Evolutionary conservation across 108 stramenopile genomes (phyloP).

Genomic region (Nitzschia sp.): DNA sequence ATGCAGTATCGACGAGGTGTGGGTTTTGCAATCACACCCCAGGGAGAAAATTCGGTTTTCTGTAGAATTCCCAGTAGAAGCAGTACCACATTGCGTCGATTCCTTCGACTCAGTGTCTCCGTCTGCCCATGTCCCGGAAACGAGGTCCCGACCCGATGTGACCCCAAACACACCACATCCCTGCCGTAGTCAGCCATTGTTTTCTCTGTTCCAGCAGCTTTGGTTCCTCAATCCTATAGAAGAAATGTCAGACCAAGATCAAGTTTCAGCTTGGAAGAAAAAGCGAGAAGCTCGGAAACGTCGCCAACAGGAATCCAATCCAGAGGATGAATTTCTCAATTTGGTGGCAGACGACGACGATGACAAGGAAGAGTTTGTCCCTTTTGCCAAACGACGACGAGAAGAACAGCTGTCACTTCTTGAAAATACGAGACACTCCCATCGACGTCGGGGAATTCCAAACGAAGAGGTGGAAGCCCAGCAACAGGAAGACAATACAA

Average conservation of each 20-base stretch:
- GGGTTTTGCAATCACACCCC: no score
- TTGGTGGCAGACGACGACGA: neutral
- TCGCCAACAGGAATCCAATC: slow-evolving; percentile 13
- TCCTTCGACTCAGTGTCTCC: no score
- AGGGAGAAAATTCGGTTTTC: no score
- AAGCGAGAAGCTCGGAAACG: slow-evolving; percentile 32
- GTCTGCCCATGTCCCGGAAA: no score
- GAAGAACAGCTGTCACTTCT: slow-evolving; percentile 17
- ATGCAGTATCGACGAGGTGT: no score
- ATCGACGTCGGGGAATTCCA: slow-evolving; percentile 22
- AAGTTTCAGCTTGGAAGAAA: slow-evolving; percentile 31
- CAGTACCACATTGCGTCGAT: no score
- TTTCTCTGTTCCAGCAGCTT: no score
- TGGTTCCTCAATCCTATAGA: no score
- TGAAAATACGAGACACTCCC: slow-evolving; percentile 8
- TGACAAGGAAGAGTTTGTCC: slow-evolving; percentile 13
- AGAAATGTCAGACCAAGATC: slow-evolving; percentile 14
- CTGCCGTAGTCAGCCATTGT: no score
- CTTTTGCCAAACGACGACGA: slow-evolving; percentile 26
- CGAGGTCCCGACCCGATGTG: no score
- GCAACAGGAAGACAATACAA: slow-evolving; percentile 3
- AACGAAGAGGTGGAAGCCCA: neutral
- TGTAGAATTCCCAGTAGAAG: no score
- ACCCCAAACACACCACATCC: no score
- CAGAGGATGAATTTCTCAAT: slow-evolving; percentile 9